These are phyloP conservation scores for Clavispora santaluciae DNA, from an alignment of 805 yeast species.

Conservation along the genomic window DNA sequence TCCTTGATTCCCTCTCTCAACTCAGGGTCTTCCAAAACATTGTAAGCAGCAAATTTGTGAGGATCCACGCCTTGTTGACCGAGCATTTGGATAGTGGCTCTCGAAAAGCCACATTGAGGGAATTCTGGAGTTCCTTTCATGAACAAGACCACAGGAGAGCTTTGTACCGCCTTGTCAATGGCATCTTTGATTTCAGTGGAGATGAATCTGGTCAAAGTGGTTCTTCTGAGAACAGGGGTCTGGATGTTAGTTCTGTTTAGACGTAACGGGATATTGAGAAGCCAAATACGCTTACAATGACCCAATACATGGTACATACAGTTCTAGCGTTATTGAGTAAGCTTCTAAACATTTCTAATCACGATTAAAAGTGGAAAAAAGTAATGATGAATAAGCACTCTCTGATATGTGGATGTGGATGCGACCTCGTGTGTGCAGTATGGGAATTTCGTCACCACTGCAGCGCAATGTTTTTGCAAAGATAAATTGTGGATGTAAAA, in stretches of 20 bases:
- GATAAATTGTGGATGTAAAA: too few relatives aligned
- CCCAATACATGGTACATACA: constrained; percentile 7
- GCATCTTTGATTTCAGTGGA: constrained; percentile 80
- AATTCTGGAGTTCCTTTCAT: constrained; percentile 99
- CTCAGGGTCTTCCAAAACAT: constrained; percentile 91
- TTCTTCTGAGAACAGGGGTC: background rate
- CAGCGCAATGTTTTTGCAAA: too few relatives aligned
- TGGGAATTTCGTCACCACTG: background rate
- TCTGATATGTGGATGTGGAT: background rate
- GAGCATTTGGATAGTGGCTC: constrained; percentile 87
- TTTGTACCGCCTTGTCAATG: constrained; percentile 75
- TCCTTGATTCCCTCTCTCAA: constrained; percentile 94
- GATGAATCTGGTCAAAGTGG: constrained; percentile 38
- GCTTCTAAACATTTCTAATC: constrained; percentile 7
- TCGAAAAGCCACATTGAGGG: constrained; percentile 96
- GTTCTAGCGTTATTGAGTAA: constrained; percentile 9
- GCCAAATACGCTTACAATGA: background rate
- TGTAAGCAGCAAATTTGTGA: constrained; percentile 90
- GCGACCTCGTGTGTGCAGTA: background rate
- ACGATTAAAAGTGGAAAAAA: background rate
- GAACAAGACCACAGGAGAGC: constrained; percentile 93
- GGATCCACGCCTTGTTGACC: constrained; percentile 99
- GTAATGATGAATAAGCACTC: constrained; percentile 2
- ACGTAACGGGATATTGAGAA: background rate
- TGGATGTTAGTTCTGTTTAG: background rate